phyloP scores from a whole-genome alignment of 306 rosid species.

The Prunus persica region Prunus_persica_NCBIv2 NC_034009.1:5835501-5836000 shows the following conservation, averaged over 20 bases:
- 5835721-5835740: not conserved
- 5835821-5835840: not conserved
- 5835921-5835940: too few species aligned
- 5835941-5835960: too few species aligned
- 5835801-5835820: not conserved
- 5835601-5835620: not conserved
- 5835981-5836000: too few species aligned
- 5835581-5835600: not conserved
- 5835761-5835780: not conserved
- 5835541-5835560: not conserved
- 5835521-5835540: not conserved
- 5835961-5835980: too few species aligned
- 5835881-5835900: too few species aligned
- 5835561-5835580: not conserved
- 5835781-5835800: not conserved
- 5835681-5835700: not conserved
- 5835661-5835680: not conserved
- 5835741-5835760: not conserved
- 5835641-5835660: not conserved
- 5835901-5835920: too few species aligned
- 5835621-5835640: not conserved
- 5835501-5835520: not conserved
- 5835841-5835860: too few species aligned
- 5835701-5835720: not conserved
- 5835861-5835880: too few species aligned